These are phyloP conservation scores for Skeletonema menzelii DNA, from an alignment of 108 stramenopile species.

Conservation along the genomic window DNA sequence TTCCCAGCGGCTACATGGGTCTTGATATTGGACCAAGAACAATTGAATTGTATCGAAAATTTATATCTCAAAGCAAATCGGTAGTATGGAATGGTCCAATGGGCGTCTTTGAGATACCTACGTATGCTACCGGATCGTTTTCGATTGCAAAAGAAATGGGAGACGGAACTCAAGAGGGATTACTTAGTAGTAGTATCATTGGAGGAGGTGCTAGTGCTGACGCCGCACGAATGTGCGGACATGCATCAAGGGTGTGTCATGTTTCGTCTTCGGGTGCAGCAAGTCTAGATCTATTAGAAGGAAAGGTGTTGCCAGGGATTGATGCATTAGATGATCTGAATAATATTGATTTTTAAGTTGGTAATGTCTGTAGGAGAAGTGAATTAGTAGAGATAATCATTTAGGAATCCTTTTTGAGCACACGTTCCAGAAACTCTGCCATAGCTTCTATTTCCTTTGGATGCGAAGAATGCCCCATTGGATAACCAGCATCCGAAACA, in stretches of 20 bases:
- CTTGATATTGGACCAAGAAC: constrained; percentile 96
- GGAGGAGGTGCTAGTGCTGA: constrained; percentile 97
- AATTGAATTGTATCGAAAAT: constrained; percentile 58
- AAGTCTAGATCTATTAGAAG: constrained; percentile 93
- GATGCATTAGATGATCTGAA: constrained; percentile 73
- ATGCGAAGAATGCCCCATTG: constrained; percentile 77
- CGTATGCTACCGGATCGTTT: constrained; percentile 89
- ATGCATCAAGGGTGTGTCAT: constrained; percentile 83
- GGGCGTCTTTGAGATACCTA: constrained; percentile 95
- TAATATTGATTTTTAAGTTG: background rate
- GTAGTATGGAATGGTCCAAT: constrained; percentile 97
- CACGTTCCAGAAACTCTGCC: constrained; percentile 69
- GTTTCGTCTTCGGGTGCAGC: constrained; percentile 95
- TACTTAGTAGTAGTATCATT: constrained; percentile 91
- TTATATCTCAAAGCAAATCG: constrained; percentile 65
- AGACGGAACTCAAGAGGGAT: constrained; percentile 81
- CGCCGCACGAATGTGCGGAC: constrained; percentile 83
- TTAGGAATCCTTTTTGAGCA: constrained; percentile 13
- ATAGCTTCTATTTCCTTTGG: constrained; percentile 70
- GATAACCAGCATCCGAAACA: constrained; percentile 45
- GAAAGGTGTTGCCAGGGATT: constrained; percentile 92
- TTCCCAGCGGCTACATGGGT: constrained; percentile 97
- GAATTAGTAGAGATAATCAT: background rate
- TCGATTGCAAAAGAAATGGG: constrained; percentile 86
- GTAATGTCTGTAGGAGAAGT: background rate